Evolutionary conservation across 345 rosid genomes (phyloP), one percentile per base, ranked within the genome.

Genomic region (Carallia brachiata): DNA sequence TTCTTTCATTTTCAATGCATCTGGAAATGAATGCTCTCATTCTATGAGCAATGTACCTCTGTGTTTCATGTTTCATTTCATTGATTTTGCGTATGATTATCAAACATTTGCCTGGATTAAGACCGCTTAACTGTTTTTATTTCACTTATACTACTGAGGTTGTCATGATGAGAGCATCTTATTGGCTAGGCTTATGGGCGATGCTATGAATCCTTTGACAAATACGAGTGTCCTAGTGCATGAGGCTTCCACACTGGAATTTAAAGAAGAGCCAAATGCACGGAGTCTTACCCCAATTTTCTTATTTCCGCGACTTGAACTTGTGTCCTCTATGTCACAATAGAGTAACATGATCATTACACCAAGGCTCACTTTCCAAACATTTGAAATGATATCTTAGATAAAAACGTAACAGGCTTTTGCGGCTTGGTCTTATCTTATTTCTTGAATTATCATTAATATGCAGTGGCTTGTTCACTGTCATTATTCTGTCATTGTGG

Each of bases 11-110:
- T 8, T 40, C 36, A 15, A 48, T 44, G 52, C 39, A 12, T 7
- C 32, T 9, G 32, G 36, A 61, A 36, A 17, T 63, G 56, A 18
- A 50, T 71, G 74, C 60, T 8, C 40, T n/a, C 36, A 23, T 52
- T 54, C 4, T 36, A 23, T n/a, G 36, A 17, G 36, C 48, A 12
- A 1, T 37, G 8, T 39, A 48, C 13, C 47, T 40, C 3, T 1
- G 44, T n/a, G 19, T 19, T 16, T 18, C 2, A 32, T 32, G 34
- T 27, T 23, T 53, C 19, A 23, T 67, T 37, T 37, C 56, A 8
- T 36, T 1, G 5, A 36, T 18, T 4, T 1, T 54, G 6, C 40
- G 15, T 5, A 10, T 15, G 13, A 10, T 44, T 44, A 4, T 10
- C 12, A 10, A 15, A 52, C 54, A 39, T 12, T 40, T 28, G 3